Evolutionary conservation across 257 asterid genomes (phyloP).

Genomic region (Solanum medicagineum): DNA sequence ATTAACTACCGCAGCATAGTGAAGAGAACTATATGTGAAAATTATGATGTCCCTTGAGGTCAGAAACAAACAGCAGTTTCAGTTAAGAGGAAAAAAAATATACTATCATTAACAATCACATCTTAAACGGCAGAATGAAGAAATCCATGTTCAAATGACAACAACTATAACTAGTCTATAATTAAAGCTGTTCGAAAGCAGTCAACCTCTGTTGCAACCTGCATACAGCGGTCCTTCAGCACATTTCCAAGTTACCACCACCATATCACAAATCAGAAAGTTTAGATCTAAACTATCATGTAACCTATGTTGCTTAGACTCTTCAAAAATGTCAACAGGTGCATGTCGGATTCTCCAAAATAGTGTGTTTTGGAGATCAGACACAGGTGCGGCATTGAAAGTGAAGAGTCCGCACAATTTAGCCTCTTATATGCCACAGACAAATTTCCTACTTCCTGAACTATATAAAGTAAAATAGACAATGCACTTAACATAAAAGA

Average conservation of each 20-base stretch:
- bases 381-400: no score
- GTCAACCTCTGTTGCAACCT: background rate
- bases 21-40: background rate
- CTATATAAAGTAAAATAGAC: background rate
- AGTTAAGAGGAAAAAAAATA: background rate
- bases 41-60: background rate
- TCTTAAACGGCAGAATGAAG: background rate
- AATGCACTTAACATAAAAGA: background rate
- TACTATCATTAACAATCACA: background rate
- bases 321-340: no score
- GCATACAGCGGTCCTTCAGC: background rate
- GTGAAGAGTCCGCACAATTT: no score
- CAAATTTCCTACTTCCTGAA: background rate
- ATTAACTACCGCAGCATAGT: background rate
- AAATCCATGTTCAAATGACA: background rate
- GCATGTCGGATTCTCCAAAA: no score
- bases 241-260: background rate
- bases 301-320: background rate
- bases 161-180: background rate
- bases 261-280: background rate
- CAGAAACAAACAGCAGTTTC: background rate
- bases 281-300: background rate
- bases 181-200: background rate
- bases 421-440: background rate
- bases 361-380: no score